Base-by-base conservation (phyloP, 1,139 yeast species). In the Diutina scorzettiae region DNA sequence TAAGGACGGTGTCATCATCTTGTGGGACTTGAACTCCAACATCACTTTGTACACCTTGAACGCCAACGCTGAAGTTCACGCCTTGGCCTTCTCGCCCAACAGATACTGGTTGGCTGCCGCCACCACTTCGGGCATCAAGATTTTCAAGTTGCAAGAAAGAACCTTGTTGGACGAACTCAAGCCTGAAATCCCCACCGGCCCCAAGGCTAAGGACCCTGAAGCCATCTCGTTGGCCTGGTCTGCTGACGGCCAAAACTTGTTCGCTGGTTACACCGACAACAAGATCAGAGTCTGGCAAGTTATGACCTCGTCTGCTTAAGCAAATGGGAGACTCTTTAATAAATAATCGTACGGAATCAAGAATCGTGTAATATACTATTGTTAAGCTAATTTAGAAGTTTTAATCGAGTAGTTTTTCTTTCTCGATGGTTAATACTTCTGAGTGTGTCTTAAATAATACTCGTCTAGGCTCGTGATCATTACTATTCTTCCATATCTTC, bases 51-150 rank as follows among this genome's bases (percentile, higher is more conserved):
- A 87, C 95, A 82, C 96, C 64, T 81, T 91, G 70, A 76, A 78
- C 62, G 93, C 96, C 58, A 86, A 93, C 69, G 93, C 91, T 64
- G 98, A 91, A 78, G 91, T 93, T 60, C 86, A 85, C 73, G 93
- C 96, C 66, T 81, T 91, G 67, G 95, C 96, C 62, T 93, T 91
- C 95, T 89, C 98, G 69, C 98, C 99, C 74, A 85, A 86, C 95
- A 89, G 98, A 83, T 93, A 86, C 93, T 91, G 98, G 98, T 85
- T 93, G 71, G 93, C 96, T 69, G 98, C 97, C 74, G 98, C 98
- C 64, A 91, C 99, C 61, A 76, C 96, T 56, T 74, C 96, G 57
- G 93, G 96, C 64, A 86, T 93, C 77, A 89, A 87, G 87, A 83
- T 93, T 79, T 91, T 81, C 86, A 87, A 89, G 81, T 82, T 91